Evolutionary conservation across 2,329 filamentous ascomycete genomes (phyloP).

Genomic region (Teratosphaeria pseudoeucalypti): DNA sequence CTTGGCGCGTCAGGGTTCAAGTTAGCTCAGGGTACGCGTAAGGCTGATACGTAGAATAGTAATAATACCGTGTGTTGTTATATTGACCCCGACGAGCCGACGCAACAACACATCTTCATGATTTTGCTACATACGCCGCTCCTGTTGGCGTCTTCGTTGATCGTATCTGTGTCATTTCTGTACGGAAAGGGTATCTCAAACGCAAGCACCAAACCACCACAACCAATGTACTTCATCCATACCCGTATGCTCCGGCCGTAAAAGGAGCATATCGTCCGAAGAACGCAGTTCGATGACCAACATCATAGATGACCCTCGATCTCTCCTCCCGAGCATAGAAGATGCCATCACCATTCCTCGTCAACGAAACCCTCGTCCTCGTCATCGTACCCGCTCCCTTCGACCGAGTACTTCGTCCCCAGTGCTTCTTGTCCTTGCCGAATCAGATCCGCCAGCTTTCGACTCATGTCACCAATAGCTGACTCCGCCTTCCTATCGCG

Average conservation of each 20-base stretch:
- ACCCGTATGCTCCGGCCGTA: background rate
- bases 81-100: background rate
- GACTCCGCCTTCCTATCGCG: conserved; percentile 72
- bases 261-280: background rate
- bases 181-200: background rate
- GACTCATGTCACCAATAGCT: conserved; percentile 69
- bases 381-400: conserved; percentile 19
- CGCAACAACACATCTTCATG: background rate
- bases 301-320: background rate
- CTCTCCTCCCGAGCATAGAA: background rate
- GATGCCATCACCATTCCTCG: conserved; percentile 13
- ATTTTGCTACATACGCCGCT: background rate
- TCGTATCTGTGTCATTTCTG: background rate
- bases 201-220: background rate
- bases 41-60: background rate
- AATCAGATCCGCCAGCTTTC: conserved; percentile 75
- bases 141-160: background rate
- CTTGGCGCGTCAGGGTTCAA: background rate
- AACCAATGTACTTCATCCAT: background rate
- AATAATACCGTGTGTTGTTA: background rate
- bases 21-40: background rate
- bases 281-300: background rate
- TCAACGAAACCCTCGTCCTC: conserved; percentile 23
- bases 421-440: conserved; percentile 78
- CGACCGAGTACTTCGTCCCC: conserved; percentile 39